Percentiles rank a stretch among this genome's conserved stretches.
phyloP scores from a whole-genome alignment of 345 rosid genomes.

The Bretschneidera sinensis region DNA sequence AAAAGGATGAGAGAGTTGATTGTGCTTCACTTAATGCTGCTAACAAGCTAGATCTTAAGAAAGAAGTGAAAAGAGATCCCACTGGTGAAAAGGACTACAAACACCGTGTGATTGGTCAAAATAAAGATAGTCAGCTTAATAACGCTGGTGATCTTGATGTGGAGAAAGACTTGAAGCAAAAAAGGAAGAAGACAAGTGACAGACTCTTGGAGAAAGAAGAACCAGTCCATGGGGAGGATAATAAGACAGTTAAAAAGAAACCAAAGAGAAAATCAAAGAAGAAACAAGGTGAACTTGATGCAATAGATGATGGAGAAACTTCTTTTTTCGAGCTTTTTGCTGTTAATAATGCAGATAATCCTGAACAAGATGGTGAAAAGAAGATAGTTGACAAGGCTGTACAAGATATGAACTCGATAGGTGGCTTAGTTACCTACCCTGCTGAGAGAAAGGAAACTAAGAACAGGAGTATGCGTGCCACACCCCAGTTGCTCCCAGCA shows the following conservation, averaged over 20 bases:
- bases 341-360: conserved; percentile 16
- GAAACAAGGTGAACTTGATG: conserved; percentile 39
- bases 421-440: conserved; percentile 26
- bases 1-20: conserved; percentile 22
- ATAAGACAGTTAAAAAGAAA: conserved; percentile 15
- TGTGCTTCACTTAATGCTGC: conserved; percentile 11
- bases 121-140: conserved; percentile 8
- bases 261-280: conserved; percentile 24
- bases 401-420: conserved; percentile 18
- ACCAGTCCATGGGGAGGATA: conserved; percentile 1
- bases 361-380: conserved; percentile 15
- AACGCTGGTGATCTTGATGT: not conserved
- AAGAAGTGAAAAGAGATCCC: conserved; percentile 7
- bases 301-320: conserved; percentile 53
- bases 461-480: conserved; percentile 21
- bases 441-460: conserved; percentile 48
- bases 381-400: conserved; percentile 18
- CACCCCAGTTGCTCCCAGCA: conserved; percentile 24
- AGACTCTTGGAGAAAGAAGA: conserved; percentile 20
- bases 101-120: conserved; percentile 10
- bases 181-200: conserved; percentile 23
- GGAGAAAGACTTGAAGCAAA: conserved; percentile 26
- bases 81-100: conserved; percentile 15
- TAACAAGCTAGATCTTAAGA: not conserved
- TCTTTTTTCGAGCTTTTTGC: conserved; percentile 60